Conservation (phyloP, 2,329 filamentous ascomycete genomes). For the Trichoderma simmonsii region DNA sequence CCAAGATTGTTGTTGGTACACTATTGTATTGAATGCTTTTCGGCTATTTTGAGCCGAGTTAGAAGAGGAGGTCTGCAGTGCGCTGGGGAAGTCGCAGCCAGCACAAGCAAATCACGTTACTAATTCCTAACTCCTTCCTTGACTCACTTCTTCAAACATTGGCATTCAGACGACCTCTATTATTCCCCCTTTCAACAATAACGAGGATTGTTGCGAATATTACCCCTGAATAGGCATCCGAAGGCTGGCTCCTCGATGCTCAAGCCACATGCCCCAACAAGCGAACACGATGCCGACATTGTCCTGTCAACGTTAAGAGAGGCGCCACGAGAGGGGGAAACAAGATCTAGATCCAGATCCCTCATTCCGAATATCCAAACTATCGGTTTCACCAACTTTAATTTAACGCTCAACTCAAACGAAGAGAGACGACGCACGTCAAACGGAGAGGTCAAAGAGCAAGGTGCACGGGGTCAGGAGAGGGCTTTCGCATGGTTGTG, state of each 20-base stretch:
- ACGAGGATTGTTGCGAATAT: no score
- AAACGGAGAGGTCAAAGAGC: background rate
- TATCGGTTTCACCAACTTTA: background rate
- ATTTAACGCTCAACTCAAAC: background rate
- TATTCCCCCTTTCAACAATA: background rate
- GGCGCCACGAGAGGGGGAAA: background rate
- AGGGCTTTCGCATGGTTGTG: background rate
- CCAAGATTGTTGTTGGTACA: background rate
- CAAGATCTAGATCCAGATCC: background rate
- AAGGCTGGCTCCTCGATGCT: background rate
- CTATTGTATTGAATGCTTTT: background rate
- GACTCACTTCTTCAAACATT: background rate
- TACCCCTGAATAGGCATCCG: background rate
- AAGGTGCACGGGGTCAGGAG: background rate
- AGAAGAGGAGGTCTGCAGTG: background rate
- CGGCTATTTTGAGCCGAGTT: background rate
- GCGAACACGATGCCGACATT: background rate
- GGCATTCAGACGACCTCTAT: background rate
- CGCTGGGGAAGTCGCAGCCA: background rate
- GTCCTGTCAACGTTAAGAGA: background rate
- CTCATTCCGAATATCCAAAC: background rate
- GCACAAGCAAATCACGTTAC: background rate
- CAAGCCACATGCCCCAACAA: background rate
- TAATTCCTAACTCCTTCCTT: background rate
- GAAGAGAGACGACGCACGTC: background rate